A percentile compares a stretch with the other conserved stretches of the same genome.
These are phyloP conservation scores for Coelastrella sp. DNA, from an alignment of 139 green algal species.

Conservation along the genomic window DNA sequence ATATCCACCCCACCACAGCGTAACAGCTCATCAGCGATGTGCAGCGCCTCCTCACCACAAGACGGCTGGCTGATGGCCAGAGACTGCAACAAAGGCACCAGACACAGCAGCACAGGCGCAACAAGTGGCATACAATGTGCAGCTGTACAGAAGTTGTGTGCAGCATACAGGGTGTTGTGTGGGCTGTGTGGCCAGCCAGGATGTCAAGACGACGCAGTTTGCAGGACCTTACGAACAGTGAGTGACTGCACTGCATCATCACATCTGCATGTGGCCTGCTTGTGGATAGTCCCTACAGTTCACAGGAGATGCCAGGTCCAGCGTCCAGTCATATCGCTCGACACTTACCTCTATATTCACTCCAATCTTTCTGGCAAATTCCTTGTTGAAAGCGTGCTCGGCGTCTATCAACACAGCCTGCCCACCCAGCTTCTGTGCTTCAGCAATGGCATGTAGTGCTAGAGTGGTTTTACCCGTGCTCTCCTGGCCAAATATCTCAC, in stretches of 20 bases:
- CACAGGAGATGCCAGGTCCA: too few relatives aligned
- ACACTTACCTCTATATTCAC: slow-evolving; percentile 16
- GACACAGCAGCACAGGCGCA: neutral
- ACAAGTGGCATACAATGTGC: neutral
- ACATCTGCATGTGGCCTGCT: too few relatives aligned
- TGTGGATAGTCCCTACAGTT: too few relatives aligned
- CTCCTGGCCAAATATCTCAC: slow-evolving; percentile 96
- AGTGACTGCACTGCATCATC: neutral
- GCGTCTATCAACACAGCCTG: slow-evolving; percentile 90
- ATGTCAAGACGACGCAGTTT: too few relatives aligned
- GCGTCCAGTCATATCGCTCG: neutral
- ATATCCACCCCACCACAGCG: slow-evolving; percentile 77
- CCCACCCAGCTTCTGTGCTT: slow-evolving; percentile 75
- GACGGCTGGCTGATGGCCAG: slow-evolving; percentile 6
- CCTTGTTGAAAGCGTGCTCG: slow-evolving; percentile 95
- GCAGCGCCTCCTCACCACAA: slow-evolving; percentile 34
- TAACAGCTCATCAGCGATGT: slow-evolving; percentile 1
- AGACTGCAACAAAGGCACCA: slow-evolving; percentile 1
- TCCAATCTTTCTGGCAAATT: slow-evolving; percentile 68
- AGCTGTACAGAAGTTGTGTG: too few relatives aligned
- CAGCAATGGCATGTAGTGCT: slow-evolving; percentile 93
- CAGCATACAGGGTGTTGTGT: too few relatives aligned
- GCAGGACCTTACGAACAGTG: neutral
- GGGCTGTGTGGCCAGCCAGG: too few relatives aligned
- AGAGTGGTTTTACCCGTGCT: slow-evolving; percentile 96